Base-by-base conservation (phyloP, 73 alveolate genomes). In the Effrenium voratum region DNA sequence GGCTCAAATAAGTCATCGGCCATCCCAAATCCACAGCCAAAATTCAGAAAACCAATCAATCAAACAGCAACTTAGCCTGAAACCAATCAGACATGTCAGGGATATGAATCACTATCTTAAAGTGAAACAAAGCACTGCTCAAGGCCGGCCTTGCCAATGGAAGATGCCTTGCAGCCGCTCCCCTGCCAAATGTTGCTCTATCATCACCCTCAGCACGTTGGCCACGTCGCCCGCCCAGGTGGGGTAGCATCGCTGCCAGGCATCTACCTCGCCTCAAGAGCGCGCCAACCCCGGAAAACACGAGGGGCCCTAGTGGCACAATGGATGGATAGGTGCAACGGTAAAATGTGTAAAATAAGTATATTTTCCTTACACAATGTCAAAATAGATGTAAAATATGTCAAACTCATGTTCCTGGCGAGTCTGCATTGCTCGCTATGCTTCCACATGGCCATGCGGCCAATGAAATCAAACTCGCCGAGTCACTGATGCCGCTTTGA, bases 151-250 rank as follows among this genome's bases (percentile, higher is more conserved):
- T 85, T 85, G 94, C 75, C 75, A 85, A 43, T 85, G 94, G 57
- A 38, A 85, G 63, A 85, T 59, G 82, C 94, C 94, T 28, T 59
- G 81, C 63, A 85, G 57, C 44, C 94, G 80, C 81, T 85, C 94
- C 40, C 94, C 94, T 40, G 94, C 66, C 43, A 85, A 36, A 34
- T 85, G 94, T 15, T 57, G 81, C 60, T 85, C 94, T 1, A 40
- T 60, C 82, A 85, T 85, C 47, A 2, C n/a, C 81, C 57, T 85
- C 94, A 85, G n/a, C 44, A 85, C 82, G 19, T 40, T 57, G 79
- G 94, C 94, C 36, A 85, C 94, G 40, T 85, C 94, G 81, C 94
- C 94, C 1, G 94, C 76, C 94, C 94, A 85, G 24, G 94, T 85
- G 3, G 94, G 94, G 46, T 85, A 85, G 94, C 94, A 85, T 16